These are phyloP conservation scores for Trichodelitschia bisporula DNA, from an alignment of 495 filamentous ascomycete genomes.

Conservation along the genomic window DNA sequence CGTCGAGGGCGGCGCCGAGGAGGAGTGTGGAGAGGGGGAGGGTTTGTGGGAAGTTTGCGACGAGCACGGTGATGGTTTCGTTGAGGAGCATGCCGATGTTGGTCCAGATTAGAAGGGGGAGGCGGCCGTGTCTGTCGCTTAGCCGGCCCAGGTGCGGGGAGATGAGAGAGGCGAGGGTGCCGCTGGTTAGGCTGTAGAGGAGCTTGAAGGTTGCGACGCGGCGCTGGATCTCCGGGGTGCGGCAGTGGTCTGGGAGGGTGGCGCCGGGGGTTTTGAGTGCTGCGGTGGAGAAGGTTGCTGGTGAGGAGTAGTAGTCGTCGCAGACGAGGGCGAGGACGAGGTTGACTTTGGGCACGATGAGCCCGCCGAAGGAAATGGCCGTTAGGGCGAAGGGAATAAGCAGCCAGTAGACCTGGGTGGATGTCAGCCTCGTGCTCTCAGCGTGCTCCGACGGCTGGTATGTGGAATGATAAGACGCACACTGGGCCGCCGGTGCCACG, in stretches of 20 bases:
- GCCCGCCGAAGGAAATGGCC: constrained; percentile 62
- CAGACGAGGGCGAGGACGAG: constrained; percentile 64
- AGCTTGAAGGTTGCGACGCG: constrained; percentile 55
- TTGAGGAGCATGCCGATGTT: constrained; percentile 38
- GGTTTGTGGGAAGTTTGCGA: constrained; percentile 44
- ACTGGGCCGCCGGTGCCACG: constrained; percentile 49
- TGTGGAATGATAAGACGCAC: constrained; percentile 20
- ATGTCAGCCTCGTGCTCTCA: constrained; percentile 1
- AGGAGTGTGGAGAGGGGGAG: constrained; percentile 51
- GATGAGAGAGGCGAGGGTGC: constrained; percentile 45
- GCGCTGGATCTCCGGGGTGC: constrained; percentile 42
- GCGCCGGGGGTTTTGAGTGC: constrained; percentile 31
- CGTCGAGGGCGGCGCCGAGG: constrained; percentile 49
- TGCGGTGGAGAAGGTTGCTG: constrained; percentile 31
- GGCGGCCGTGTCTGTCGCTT: constrained; percentile 75
- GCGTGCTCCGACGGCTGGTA: no score
- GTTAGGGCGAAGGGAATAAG: constrained; percentile 51
- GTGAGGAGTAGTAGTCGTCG: constrained; percentile 38
- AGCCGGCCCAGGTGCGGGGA: constrained; percentile 63
- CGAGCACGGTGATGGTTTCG: constrained; percentile 52
- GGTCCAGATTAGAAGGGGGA: constrained; percentile 39
- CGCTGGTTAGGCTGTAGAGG: constrained; percentile 41
- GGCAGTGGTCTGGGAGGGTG: constrained; percentile 53
- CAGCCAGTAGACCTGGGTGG: constrained; percentile 54
- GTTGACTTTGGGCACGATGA: constrained; percentile 55